These are phyloP conservation scores for Umbelopsis sp. DNA, from an alignment of 192 early-diverging fungal species.

Conservation along the genomic window DNA sequence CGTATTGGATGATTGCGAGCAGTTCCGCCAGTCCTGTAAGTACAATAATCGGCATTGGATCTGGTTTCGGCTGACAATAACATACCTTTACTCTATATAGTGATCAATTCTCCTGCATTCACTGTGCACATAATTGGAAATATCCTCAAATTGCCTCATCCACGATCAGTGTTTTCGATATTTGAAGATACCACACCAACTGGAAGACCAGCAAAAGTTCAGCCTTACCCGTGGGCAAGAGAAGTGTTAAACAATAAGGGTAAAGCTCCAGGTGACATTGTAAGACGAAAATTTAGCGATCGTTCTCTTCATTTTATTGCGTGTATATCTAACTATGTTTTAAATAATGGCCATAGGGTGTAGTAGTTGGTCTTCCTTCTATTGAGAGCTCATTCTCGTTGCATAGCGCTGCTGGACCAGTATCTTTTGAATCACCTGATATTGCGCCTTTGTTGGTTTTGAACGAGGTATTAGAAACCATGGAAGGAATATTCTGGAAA, in stretches of 20 bases:
- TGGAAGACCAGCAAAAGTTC: not conserved
- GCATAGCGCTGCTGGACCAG: slow-evolving; percentile 48
- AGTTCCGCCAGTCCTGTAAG: slow-evolving; percentile 55
- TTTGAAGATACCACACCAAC: slow-evolving; percentile 2
- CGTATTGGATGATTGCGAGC: slow-evolving; percentile 45
- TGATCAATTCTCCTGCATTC: slow-evolving; percentile 50
- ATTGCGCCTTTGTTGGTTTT: slow-evolving; percentile 56
- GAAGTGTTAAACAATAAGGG: slow-evolving; percentile 27
- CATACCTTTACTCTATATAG: slow-evolving; percentile 23
- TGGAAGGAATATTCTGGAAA: slow-evolving; percentile 65
- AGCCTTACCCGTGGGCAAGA: slow-evolving; percentile 24
- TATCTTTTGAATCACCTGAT: slow-evolving; percentile 49
- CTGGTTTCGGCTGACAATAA: not conserved
- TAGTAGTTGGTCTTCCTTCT: slow-evolving; percentile 52
- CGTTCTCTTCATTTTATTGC: not conserved
- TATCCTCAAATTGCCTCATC: slow-evolving; percentile 47
- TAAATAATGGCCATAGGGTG: slow-evolving; percentile 35
- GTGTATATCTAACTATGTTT: not conserved
- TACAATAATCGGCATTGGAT: not conserved
- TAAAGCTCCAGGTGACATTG: slow-evolving; percentile 22
- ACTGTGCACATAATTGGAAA: slow-evolving; percentile 57
- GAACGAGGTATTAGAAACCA: slow-evolving; percentile 53
- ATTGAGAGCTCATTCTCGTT: slow-evolving; percentile 59
- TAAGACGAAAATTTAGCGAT: slow-evolving; percentile 11
- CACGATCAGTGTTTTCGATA: slow-evolving; percentile 41